Conservation (phyloP, 1,139 yeast species). For the Hemisphaericaspora lyxosophila region DNA sequence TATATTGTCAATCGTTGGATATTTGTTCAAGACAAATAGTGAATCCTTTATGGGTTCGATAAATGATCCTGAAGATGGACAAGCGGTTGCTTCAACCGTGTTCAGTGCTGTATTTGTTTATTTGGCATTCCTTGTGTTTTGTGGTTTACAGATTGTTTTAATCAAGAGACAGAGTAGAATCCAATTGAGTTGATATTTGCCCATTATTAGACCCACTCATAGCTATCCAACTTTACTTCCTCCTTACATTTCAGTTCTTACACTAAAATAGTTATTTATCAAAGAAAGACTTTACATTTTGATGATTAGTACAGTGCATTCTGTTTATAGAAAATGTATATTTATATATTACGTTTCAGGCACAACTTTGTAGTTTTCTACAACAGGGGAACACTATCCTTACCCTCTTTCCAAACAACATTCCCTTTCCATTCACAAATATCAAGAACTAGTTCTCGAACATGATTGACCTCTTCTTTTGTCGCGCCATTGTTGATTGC, state of each 20-base stretch:
- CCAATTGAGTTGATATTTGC: constrained; percentile 25
- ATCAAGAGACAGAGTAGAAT: constrained; percentile 64
- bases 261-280: too few species aligned
- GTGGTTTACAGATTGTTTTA: constrained; percentile 78
- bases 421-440: constrained; percentile 76
- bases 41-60: constrained; percentile 93
- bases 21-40: constrained; percentile 74
- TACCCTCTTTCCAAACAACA: constrained; percentile 49
- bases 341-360: constrained; percentile 2
- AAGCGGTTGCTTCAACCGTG: constrained; percentile 88
- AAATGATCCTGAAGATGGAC: constrained; percentile 88
- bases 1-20: constrained; percentile 81
- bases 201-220: too few species aligned
- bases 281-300: neutral
- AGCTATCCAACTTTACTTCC: neutral
- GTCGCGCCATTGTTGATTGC: constrained; percentile 79
- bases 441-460: constrained; percentile 60
- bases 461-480: constrained; percentile 57
- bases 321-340: constrained; percentile 6
- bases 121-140: constrained; percentile 73
- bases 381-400: constrained; percentile 56
- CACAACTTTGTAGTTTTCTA: too few species aligned
- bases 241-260: constrained; percentile 1
- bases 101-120: constrained; percentile 89
- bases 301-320: too few species aligned